Evolutionary conservation across 768 basidiomycete genomes (phyloP).

Genomic region (Lyophyllum shimeji): DNA sequence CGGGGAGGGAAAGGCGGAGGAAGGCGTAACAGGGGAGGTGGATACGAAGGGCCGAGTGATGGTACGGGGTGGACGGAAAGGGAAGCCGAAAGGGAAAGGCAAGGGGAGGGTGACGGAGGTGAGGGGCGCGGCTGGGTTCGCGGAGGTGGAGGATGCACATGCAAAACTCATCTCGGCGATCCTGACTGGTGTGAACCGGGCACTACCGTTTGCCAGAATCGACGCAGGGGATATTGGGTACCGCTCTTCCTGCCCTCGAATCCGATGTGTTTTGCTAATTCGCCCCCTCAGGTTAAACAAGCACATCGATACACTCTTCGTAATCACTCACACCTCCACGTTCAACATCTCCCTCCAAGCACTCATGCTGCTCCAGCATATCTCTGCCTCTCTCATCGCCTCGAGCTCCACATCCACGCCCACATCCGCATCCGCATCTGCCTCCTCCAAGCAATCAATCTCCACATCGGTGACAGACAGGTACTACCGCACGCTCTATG

Average conservation of each 20-base stretch:
- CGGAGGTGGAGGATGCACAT: conserved; percentile 75
- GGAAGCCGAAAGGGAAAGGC: conserved; percentile 36
- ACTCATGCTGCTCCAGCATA: conserved; percentile 84
- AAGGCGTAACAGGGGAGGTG: conserved; percentile 31
- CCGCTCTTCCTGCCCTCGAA: conserved; percentile 19
- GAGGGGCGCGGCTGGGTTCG: conserved; percentile 63
- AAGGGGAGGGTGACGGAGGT: conserved; percentile 34
- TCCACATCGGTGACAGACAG: conserved; percentile 57
- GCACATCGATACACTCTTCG: conserved; percentile 92
- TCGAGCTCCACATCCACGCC: conserved; percentile 4
- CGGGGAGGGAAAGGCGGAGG: conserved; percentile 30
- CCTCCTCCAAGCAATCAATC: conserved; percentile 38
- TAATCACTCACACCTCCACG: conserved; percentile 91
- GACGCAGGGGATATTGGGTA: conserved; percentile 68
- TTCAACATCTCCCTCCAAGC: conserved; percentile 97
- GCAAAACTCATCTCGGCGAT: conserved; percentile 87
- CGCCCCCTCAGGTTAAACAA: conserved; percentile 62
- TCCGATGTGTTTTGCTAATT: neutral
- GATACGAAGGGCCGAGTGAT: conserved; percentile 27
- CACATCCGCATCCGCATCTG: conserved; percentile 28
- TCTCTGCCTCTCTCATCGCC: conserved; percentile 54
- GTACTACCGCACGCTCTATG: conserved; percentile 84
- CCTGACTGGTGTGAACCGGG: conserved; percentile 92
- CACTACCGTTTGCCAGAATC: conserved; percentile 87
- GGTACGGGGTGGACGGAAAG: conserved; percentile 29